A percentile compares a stretch with the other conserved stretches of the same genome.
Conservation (phyloP, 257 asterid genomes). For the Solanum pinnatisectum region DNA sequence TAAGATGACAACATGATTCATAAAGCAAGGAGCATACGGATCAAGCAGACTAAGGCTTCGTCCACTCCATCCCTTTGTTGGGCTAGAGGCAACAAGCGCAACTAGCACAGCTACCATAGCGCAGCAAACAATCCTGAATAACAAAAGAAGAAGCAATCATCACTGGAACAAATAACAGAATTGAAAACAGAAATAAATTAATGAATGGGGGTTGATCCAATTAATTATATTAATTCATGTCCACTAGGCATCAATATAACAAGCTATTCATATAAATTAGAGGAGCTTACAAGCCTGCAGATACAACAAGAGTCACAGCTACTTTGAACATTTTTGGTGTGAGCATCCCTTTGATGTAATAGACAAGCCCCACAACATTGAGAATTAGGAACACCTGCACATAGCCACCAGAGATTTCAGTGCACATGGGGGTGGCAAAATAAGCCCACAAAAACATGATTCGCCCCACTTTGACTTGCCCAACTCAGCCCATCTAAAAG, state of each 20-base stretch:
- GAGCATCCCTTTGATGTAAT: slow-evolving; percentile 82
- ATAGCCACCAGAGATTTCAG: slow-evolving; percentile 9
- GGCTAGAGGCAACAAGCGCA: slow-evolving; percentile 98
- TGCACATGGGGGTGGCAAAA: not conserved
- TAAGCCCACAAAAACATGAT: not conserved
- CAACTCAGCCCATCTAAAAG: not conserved
- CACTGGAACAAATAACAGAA: not conserved
- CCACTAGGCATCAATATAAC: not conserved
- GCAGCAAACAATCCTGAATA: slow-evolving; percentile 64
- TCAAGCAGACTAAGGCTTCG: slow-evolving; percentile 96
- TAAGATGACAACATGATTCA: not conserved
- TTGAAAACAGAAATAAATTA: not conserved
- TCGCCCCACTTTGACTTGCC: not conserved
- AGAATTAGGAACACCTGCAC: slow-evolving; percentile 79
- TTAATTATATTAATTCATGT: not conserved
- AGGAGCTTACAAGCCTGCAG: slow-evolving; percentile 76
- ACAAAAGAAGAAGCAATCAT: not conserved
- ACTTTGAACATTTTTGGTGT: slow-evolving; percentile 94
- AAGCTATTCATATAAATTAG: not conserved
- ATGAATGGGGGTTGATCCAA: not conserved
- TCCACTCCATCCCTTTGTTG: slow-evolving; percentile 99
- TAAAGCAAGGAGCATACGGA: slow-evolving; percentile 53
- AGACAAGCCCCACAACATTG: slow-evolving; percentile 91
- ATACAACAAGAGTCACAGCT: slow-evolving; percentile 83
- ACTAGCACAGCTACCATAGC: slow-evolving; percentile 68